Evolutionary conservation across 306 rosid species (phyloP), one percentile per base, ranked within the genome.

Genomic region (Oxytropis ochrocephala): DNA sequence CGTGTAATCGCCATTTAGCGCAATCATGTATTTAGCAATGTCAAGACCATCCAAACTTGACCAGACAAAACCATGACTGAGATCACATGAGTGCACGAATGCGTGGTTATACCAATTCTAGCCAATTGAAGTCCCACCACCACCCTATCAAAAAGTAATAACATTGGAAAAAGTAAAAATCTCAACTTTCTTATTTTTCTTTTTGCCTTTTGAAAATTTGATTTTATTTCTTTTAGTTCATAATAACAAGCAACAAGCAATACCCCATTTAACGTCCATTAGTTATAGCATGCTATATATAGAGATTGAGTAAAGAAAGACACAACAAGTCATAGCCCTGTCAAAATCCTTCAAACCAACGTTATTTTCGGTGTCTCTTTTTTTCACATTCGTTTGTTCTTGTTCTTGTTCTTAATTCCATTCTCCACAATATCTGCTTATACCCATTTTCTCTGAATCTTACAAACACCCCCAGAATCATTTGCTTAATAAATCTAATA

Each of bases 271-370:
- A 79, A 86, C 88, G 92, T 89, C 85, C 86, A 70, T 67, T 61
- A 76, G 79, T 67, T 42, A 39, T 72, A 79, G 62, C 86, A 81
- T 85, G 79, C 82, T 83, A 83, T 85, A 85, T 70, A 90, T 85
- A 83, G 82, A 57, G 2, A 75, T 33, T 32, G 78, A 49, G 38
- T 64, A 35, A 75, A 72, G 78, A 18, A 63, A 39, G 7, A 24
- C 67, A 33, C 76, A 64, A 80, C 17, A 35, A 79, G 75, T 74
- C 86, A 64, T 77, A 67, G 13, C 80, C 79, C 63, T 70, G 84
- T 85, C 83, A 70, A 79, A 75, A 69, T 70, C 56, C 68, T 68
- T 66, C 27, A 73, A 36, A 76, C 74, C 75, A 85, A 76, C 87
- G 74, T 73, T 75, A 77, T 65, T 61, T 79, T 69, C 73, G 65